A percentile compares a stretch with the other conserved stretches of the same genome.
These are phyloP conservation scores for Cryphonectria parasitica DNA, from an alignment of 2,329 filamentous ascomycete genomes.

Conservation along the genomic window DNA sequence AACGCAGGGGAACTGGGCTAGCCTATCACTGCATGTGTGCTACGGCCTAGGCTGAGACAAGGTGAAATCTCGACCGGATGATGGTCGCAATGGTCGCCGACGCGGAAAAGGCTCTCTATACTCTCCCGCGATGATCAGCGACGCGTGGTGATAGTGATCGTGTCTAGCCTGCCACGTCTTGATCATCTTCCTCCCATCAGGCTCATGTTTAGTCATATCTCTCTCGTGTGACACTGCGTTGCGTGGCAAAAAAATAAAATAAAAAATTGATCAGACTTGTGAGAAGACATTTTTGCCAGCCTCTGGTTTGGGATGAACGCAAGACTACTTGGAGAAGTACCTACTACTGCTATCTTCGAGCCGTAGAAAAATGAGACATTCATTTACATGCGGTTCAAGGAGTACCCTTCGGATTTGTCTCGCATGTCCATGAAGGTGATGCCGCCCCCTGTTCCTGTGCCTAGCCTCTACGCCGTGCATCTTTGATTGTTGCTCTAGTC, in stretches of 20 bases:
- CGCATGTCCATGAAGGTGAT: background rate
- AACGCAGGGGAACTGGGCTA: background rate
- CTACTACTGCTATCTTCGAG: background rate
- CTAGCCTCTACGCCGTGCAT: background rate
- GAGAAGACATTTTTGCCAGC: background rate
- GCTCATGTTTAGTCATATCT: background rate
- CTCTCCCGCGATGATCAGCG: background rate
- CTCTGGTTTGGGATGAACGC: background rate
- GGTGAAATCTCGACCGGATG: background rate
- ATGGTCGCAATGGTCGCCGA: constrained; percentile 17
- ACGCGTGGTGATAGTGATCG: background rate
- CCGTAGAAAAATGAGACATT: background rate
- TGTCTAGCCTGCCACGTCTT: background rate
- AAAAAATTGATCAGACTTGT: background rate
- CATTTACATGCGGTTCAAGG: background rate
- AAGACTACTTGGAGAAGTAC: background rate
- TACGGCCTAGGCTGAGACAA: constrained; percentile 7
- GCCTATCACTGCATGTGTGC: background rate
- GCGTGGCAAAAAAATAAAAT: background rate
- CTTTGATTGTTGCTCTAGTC: background rate
- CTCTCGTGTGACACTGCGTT: background rate
- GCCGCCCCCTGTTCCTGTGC: background rate
- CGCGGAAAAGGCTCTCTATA: background rate
- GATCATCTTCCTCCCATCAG: background rate
- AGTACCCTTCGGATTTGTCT: background rate